Base-by-base conservation (phyloP, 2,329 filamentous ascomycete species). In the Hymenoscyphus scutula region DNA sequence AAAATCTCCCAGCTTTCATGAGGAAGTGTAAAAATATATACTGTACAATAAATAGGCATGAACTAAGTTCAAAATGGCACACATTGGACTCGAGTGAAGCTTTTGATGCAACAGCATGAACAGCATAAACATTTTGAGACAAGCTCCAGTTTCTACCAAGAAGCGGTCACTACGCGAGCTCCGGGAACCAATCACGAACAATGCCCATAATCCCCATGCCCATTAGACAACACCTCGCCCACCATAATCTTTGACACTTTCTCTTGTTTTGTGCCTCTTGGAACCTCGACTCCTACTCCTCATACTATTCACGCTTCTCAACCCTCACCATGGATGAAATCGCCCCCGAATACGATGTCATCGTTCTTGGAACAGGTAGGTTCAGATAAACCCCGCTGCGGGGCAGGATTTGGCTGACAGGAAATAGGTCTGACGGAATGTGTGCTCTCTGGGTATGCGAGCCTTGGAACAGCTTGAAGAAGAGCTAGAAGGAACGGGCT, bases 281-380 rank as follows among this genome's bases (percentile, higher is more conserved):
- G 48, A 53, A 32, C 19, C 17, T 59, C 29, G 37, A 59, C 48
- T 38, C 19, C 58, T 29, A 23, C 5, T 32, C 17, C n/a, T 23
- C 45, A 54, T 30, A 19, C 34, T 61, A 15, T 38, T 65, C 56
- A 34, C 19, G 25, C 45, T 3, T 25, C 45, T 13, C 11, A 59
- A 25, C 59, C 67, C 64, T 68, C 79, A 84, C 67, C 80, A 98
- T 98, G 95, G 95, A 98, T 77, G 95, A 98, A 80, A 97, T 99
- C 76, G 92, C 93, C 71, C 91, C 92, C 76, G 93, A 97, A 80
- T 99, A 99, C 85, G 95, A 99, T 85, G 91, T 97, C 79, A 88
- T 99, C 77, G 95, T 99, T 77, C 87, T 99, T 77, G 95, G 95
- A 84, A 99, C 95, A 78, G 93, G 92, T 97, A 83, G 76, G 86